Evolutionary conservation across 2,329 filamentous ascomycete genomes (phyloP).

Genomic region (Paecilomyces sp.): DNA sequence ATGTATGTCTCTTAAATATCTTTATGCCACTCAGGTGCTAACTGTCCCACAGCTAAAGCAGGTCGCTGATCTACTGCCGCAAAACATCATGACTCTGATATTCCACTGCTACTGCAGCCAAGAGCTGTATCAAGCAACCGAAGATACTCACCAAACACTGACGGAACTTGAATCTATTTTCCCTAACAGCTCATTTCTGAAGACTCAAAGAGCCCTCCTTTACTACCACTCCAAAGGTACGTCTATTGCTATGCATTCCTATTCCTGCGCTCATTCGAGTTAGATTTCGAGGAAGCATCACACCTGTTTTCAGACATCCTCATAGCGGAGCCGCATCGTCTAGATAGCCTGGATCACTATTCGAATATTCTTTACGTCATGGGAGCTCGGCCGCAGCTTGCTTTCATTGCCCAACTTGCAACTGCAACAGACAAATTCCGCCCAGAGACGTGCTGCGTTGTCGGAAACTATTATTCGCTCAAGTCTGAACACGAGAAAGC

Average conservation of each 20-base stretch:
- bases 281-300: slow-evolving; percentile 58
- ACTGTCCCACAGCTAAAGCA: slow-evolving; percentile 55
- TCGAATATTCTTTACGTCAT: slow-evolving; percentile 97
- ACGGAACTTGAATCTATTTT: slow-evolving; percentile 77
- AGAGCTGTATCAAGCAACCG: slow-evolving; percentile 81
- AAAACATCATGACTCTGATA: slow-evolving; percentile 87
- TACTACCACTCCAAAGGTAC: slow-evolving; percentile 75
- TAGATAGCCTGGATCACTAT: slow-evolving; percentile 91
- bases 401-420: slow-evolving; percentile 86
- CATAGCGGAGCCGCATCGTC: slow-evolving; percentile 58
- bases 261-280: slow-evolving; percentile 7
- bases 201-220: slow-evolving; percentile 81
- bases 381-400: slow-evolving; percentile 77
- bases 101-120: slow-evolving; percentile 89
- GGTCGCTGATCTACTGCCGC: slow-evolving; percentile 66
- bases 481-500: slow-evolving; percentile 96
- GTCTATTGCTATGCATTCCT: background rate
- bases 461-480: slow-evolving; percentile 94
- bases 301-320: slow-evolving; percentile 60
- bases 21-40: slow-evolving; percentile 8
- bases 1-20: slow-evolving; percentile 49
- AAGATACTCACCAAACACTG: slow-evolving; percentile 65
- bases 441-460: slow-evolving; percentile 91
- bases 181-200: slow-evolving; percentile 77
- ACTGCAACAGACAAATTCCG: slow-evolving; percentile 91